Evolutionary conservation across 225 moss, liverwort and hornwort species (phyloP), one percentile per base, ranked within the genome.

Genomic region (Ulota crispa): DNA sequence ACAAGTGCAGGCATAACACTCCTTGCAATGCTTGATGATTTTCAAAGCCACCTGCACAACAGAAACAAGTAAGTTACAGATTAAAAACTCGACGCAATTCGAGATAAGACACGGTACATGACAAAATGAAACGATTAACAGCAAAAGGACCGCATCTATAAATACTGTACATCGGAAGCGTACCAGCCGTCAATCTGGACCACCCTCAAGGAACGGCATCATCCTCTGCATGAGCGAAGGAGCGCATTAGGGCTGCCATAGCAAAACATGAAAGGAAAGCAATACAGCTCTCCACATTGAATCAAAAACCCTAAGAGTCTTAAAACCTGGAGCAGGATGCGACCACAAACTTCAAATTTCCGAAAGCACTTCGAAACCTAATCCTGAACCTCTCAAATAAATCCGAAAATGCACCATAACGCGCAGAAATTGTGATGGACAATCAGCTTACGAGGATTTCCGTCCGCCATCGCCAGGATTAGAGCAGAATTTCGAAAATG

Each of bases 1-100:
- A 72, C n/a, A n/a, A 99, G 92, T n/a, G 98, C 94, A 50, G 98
- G 98, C 87, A 88, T 86, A 63, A n/a, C 94, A 96, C 84, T 99
- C 98, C 80, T 99, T 99, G 88, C 96, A 99, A 78, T 99, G 98
- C 81, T 99, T 96, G 10, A 99, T 95, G 64, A 96, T 96, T 84
- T 99, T 99, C 88, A 96, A 75, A 0, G 94, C 94, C 31, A 96
- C 98, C 94, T 99, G 91, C 80, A 57, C 57, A 76, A 72, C n/a
- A 93, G 93, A 81, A 93, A 93, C n/a, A n/a, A n/a, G n/a, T 80
- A 88, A 94, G 67, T 88, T 90, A 74, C 6, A 57, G 15, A 8
- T 21, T 50, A 34, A 50, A 26, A 50, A 69, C 24, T 39, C 8
- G 43, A 64, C 26, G n/a, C n/a, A n/a, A n/a, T n/a, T n/a, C n/a